Percentiles rank a stretch among this genome's conserved stretches.
Conservation (phyloP, 2,329 filamentous ascomycete species). For the Trichoderma sp. region DNA sequence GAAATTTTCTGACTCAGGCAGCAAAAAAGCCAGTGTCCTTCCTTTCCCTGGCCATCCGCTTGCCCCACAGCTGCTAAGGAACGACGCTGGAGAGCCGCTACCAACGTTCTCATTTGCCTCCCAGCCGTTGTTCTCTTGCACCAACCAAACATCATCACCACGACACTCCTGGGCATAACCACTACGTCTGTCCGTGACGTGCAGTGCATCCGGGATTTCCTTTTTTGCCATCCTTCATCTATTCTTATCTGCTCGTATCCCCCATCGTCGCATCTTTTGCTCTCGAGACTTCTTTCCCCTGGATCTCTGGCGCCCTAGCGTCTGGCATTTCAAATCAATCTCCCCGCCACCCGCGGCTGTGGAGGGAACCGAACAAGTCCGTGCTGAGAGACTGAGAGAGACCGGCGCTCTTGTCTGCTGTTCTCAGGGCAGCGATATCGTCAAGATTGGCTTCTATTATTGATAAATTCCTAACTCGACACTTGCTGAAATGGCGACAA, state of each 20-base stretch:
- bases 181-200: neutral
- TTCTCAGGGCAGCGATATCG: neutral
- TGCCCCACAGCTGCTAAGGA: constrained; percentile 13
- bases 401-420: neutral
- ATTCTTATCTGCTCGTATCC: neutral
- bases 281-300: neutral
- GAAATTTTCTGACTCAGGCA: constrained; percentile 40
- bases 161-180: neutral
- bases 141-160: constrained; percentile 21
- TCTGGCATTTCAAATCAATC: constrained; percentile 20
- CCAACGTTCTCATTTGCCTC: constrained; percentile 15
- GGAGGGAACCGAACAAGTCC: neutral
- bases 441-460: neutral
- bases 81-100: neutral
- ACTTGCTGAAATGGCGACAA: constrained; percentile 50
- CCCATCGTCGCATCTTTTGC: neutral
- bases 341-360: constrained; percentile 18
- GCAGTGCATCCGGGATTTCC: constrained; percentile 2
- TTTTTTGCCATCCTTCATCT: neutral
- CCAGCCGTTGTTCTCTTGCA: constrained; percentile 1
- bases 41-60: constrained; percentile 3
- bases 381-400: neutral
- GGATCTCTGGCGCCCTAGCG: constrained; percentile 5
- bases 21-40: constrained; percentile 21
- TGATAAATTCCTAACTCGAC: neutral